A percentile compares a stretch with the other conserved stretches of the same genome.
phyloP scores from a whole-genome alignment of 106 monocot species.

The Alisma plantagoaquatica region DNA sequence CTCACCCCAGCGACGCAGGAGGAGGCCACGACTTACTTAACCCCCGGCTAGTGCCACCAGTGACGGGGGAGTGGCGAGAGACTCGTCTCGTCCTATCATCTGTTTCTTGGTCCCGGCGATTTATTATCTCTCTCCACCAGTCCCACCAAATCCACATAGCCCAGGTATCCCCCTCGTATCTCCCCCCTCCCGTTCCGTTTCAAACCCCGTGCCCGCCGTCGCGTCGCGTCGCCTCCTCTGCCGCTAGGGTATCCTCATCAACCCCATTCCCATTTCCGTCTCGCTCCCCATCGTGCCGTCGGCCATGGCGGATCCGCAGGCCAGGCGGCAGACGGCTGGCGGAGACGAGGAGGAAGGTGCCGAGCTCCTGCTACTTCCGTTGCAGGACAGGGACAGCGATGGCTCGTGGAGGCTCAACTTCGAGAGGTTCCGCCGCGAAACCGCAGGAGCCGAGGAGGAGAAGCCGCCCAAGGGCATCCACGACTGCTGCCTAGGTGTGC shows the following conservation, averaged over 20 bases:
- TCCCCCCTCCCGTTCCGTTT: background rate
- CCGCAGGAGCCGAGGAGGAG: conserved; percentile 19
- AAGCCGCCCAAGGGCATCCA: conserved; percentile 34
- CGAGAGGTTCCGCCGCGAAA: conserved; percentile 32
- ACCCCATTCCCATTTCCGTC: background rate
- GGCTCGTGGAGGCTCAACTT: conserved; percentile 65
- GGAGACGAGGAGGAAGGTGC: conserved; percentile 22
- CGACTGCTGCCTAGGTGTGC: conserved; percentile 48
- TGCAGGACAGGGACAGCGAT: conserved; percentile 26
- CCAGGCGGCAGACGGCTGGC: background rate
- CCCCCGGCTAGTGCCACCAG: too few species aligned
- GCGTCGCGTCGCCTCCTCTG: background rate
- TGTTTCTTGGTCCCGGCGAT: too few species aligned
- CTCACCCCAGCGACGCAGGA: too few species aligned
- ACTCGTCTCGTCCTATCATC: too few species aligned
- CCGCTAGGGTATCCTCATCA: too few species aligned
- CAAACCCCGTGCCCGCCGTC: background rate
- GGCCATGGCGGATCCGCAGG: conserved; percentile 15
- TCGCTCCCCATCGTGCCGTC: background rate
- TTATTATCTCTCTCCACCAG: too few species aligned
- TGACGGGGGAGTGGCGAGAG: too few species aligned
- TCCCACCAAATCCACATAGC: too few species aligned
- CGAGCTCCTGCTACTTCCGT: conserved; percentile 36
- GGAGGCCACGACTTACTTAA: too few species aligned
- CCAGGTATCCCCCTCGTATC: too few species aligned